Conservation (phyloP, 108 stramenopile genomes). For the Cyclotella sp. region DNA sequence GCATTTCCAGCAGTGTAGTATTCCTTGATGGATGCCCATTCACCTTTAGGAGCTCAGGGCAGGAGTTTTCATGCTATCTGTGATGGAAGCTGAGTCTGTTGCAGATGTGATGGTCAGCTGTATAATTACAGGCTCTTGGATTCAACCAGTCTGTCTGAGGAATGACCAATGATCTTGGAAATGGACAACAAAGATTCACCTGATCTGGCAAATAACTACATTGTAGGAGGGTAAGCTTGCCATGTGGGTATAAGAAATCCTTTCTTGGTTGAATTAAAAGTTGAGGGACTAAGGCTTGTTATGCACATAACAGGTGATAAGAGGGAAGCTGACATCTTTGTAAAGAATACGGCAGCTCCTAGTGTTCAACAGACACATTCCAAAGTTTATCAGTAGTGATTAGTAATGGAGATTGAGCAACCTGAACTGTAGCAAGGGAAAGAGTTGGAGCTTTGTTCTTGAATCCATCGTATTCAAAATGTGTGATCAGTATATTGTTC, state of each 20-base stretch:
- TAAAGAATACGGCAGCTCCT: background rate
- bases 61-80: background rate
- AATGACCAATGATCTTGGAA: conserved; percentile 10
- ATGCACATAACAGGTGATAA: background rate
- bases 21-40: conserved; percentile 14
- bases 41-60: background rate
- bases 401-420: too few relatives aligned
- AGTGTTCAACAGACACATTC: too few relatives aligned
- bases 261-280: background rate
- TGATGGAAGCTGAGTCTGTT: conserved; percentile 8
- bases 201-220: conserved; percentile 14
- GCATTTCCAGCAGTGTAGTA: conserved; percentile 11
- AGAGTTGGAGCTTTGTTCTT: too few relatives aligned
- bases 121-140: background rate
- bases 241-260: conserved; percentile 1
- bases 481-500: too few relatives aligned
- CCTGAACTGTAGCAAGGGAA: too few relatives aligned
- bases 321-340: background rate
- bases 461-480: too few relatives aligned
- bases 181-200: conserved; percentile 23
- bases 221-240: background rate
- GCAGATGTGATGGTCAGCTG: background rate
- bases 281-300: background rate
- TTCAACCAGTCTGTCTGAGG: background rate
- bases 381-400: background rate